Evolutionary conservation across 2,329 filamentous ascomycete genomes (phyloP).

Genomic region (Botrytis paeoniae): DNA sequence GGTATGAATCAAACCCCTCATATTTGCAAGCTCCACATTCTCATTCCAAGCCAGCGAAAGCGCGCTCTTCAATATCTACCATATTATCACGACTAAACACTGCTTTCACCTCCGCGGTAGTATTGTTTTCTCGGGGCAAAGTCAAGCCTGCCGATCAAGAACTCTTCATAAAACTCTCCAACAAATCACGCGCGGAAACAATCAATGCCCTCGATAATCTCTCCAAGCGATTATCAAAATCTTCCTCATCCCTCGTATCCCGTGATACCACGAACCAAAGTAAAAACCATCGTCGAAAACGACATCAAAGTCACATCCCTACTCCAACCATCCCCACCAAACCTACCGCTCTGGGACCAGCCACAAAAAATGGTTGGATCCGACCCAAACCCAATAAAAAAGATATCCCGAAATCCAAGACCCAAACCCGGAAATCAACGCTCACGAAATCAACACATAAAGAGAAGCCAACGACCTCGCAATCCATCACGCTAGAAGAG

Average conservation of each 20-base stretch:
- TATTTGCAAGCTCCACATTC: not conserved
- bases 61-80: conserved; percentile 32
- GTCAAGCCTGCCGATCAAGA: conserved; percentile 45
- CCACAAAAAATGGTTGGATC: conserved; percentile 31
- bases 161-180: conserved; percentile 48
- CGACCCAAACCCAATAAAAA: conserved; percentile 9
- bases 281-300: not conserved
- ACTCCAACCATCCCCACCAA: not conserved
- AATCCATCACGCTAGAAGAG: not conserved
- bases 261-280: not conserved
- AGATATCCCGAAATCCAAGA: conserved; percentile 11
- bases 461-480: not conserved
- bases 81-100: conserved; percentile 45
- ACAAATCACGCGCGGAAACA: conserved; percentile 47
- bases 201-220: conserved; percentile 49
- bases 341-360: conserved; percentile 28
- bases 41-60: conserved; percentile 29
- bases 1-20: conserved; percentile 39
- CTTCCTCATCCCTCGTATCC: conserved; percentile 23
- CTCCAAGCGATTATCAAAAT: conserved; percentile 40
- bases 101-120: conserved; percentile 43
- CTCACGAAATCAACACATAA: not conserved
- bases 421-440: not conserved
- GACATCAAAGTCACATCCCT: not conserved
- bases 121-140: conserved; percentile 38